These are phyloP conservation scores for Sphagnum contortum DNA, from an alignment of 225 moss, liverwort and hornwort genomes.

Conservation along the genomic window DNA sequence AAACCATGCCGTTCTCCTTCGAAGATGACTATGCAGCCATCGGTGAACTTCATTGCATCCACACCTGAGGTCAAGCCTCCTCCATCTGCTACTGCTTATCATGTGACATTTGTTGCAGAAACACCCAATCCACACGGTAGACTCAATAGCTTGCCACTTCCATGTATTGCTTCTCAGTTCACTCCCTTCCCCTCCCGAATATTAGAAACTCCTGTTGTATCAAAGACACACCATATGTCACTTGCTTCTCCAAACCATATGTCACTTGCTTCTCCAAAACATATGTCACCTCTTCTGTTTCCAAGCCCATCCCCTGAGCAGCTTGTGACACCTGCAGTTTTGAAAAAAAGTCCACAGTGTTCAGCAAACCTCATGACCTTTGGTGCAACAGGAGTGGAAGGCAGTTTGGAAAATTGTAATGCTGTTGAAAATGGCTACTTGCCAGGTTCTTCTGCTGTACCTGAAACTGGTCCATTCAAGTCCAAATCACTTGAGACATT, in stretches of 20 bases:
- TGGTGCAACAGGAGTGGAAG: too few relatives aligned
- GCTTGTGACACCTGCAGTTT: too few relatives aligned
- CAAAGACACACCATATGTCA: conserved; percentile 12
- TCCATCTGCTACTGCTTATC: conserved; percentile 14
- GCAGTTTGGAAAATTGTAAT: too few relatives aligned
- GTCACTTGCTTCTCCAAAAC: neutral
- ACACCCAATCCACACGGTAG: neutral
- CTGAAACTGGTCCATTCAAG: too few relatives aligned
- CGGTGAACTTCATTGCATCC: conserved; percentile 27
- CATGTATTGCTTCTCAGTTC: conserved; percentile 2
- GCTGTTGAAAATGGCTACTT: too few relatives aligned
- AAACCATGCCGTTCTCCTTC: neutral
- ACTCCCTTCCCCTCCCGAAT: conserved; percentile 21
- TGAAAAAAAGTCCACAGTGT: too few relatives aligned
- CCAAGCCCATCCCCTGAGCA: too few relatives aligned
- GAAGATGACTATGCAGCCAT: neutral
- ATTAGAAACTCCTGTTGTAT: conserved; percentile 33
- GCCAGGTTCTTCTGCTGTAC: too few relatives aligned
- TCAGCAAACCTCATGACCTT: too few relatives aligned
- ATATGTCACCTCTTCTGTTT: too few relatives aligned
- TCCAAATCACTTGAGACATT: too few relatives aligned
- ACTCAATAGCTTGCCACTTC: conserved; percentile 15
- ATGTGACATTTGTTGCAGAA: conserved; percentile 8
- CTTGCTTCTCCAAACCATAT: neutral
- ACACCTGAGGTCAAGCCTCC: conserved; percentile 54